Evolutionary conservation across 2,329 filamentous ascomycete genomes (phyloP), one percentile per base, ranked within the genome.

Genomic region (Coniochaeta hoffmannii): DNA sequence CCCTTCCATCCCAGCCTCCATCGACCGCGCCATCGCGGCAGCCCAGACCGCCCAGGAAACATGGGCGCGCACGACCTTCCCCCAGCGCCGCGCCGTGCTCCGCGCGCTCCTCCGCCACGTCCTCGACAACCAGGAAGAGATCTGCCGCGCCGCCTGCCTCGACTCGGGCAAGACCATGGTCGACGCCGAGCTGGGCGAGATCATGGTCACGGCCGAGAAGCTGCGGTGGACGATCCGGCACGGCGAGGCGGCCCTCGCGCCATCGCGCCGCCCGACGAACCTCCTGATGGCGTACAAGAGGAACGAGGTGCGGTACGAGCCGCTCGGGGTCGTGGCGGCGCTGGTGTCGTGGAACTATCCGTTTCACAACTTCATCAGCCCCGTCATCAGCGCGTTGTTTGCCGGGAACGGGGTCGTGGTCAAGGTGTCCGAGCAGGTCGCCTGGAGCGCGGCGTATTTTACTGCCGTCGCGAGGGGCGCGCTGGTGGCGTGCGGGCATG

Each of bases 281-380:
- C 78, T 96, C 49, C 80, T 99, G 60, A 95, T 99, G 90, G 83
- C 86, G 73, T 97, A 97, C 74, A 99, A 99, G 79, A 85, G 82
- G 69, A 97, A 97, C 67, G 87, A 86, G 59, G 91, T 99, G 28
- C 76, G 82, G 52, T 99, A 96, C 71, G 92, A 99, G 71, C 93
- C 94, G 14, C 76, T 97, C 19, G 94, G 94, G 15, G 90, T 99
- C 34, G 89, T 99, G 6, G 87, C 90, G 11, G 93, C 94, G 17
- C 87, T 93, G 53, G 90, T 99, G 44, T 94, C 89, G 67, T 99
- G 94, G 94, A 99, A 99, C 75, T 97, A 91, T 68, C 86, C 90
- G 46, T 96, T 97, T 71, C 94, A 99, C 75, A 99, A 99, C 72
- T 78, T 97, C 60, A 83, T 97, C 50, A 90, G 89, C 0, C 94